Evolutionary conservation across 2,329 filamentous ascomycete genomes (phyloP), one percentile per base, ranked within the genome.

Genomic region (Rachicladosporium sp.): DNA sequence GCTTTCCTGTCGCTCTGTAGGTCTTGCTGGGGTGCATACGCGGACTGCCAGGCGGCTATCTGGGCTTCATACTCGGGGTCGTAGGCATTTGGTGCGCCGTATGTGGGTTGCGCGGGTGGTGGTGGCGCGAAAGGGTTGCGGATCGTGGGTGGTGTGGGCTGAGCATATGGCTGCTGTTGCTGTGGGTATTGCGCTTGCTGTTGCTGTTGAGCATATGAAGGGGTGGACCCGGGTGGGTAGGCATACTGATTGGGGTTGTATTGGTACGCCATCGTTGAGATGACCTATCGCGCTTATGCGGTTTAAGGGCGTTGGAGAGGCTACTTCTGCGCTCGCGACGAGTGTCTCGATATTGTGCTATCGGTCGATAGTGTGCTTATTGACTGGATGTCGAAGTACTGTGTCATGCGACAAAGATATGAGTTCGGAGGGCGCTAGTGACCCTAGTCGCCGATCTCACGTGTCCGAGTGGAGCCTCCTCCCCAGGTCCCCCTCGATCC

Each of bases 11-110:
- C 39, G 10, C 13, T 33, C 4, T 27, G 23, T 8, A 27, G 23
- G 7, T 27, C 23, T 27, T 27, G 23, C 7, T 27, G 23, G 10
- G 39, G 35, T 12, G 39, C 39, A 27, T 42, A 42, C 12, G 46
- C 46, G 4, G 82, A 89, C 62, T 93, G 87, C 86, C 89, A 95
- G 61, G 93, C 84, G 36, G 88, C 87, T 45, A 95, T 88, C 60
- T 93, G 85, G 23, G 85, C 86, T 42, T 91, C 86, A 67, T 85
- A 81, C 50, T 94, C 86, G 3, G 85, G 77, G 53, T 94, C 76
- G 37, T 73, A 60, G 7, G 61, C 47, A 27, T 65, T 65, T 13
- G 46, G 40, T 31, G 43, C 43, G 10, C 38, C 36, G 21, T 50
- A 51, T n/a, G 46, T 41, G 8, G 48, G 40, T 4, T 44, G 41